These are phyloP conservation scores for Rubus idaeus DNA, from an alignment of 306 rosid genomes.

Conservation along the genomic window DNA sequence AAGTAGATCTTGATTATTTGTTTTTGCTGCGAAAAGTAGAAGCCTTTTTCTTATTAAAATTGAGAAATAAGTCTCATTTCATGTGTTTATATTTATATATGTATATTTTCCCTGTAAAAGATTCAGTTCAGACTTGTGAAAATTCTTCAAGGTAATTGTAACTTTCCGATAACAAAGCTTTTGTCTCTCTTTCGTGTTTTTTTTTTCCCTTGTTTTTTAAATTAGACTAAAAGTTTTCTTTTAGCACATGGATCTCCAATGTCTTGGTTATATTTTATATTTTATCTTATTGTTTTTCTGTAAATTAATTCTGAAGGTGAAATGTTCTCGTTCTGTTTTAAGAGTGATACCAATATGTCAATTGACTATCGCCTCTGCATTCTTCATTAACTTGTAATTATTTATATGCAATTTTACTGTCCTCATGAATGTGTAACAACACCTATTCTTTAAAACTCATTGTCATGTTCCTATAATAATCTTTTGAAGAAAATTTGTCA, in stretches of 20 bases:
- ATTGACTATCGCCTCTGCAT: not conserved
- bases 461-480: not conserved
- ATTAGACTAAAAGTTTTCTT: not conserved
- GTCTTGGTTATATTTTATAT: not conserved
- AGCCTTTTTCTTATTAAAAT: no score
- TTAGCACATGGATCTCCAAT: not conserved
- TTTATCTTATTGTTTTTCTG: not conserved
- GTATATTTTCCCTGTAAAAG: not conserved
- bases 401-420: not conserved
- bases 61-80: not conserved
- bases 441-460: no score
- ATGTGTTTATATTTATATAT: not conserved
- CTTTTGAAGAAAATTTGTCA: not conserved
- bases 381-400: not conserved
- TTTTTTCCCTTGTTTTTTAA: not conserved
- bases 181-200: not conserved
- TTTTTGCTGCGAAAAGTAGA: no score
- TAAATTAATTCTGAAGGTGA: not conserved
- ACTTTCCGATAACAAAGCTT: not conserved
- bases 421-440: not conserved
- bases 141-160: not conserved
- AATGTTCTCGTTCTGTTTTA: not conserved
- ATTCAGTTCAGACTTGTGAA: not conserved
- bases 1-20: no score
- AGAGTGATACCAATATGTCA: not conserved